Base-by-base conservation (phyloP, 2,329 filamentous ascomycete species). In the Ophiocordyceps sinensis region DNA sequence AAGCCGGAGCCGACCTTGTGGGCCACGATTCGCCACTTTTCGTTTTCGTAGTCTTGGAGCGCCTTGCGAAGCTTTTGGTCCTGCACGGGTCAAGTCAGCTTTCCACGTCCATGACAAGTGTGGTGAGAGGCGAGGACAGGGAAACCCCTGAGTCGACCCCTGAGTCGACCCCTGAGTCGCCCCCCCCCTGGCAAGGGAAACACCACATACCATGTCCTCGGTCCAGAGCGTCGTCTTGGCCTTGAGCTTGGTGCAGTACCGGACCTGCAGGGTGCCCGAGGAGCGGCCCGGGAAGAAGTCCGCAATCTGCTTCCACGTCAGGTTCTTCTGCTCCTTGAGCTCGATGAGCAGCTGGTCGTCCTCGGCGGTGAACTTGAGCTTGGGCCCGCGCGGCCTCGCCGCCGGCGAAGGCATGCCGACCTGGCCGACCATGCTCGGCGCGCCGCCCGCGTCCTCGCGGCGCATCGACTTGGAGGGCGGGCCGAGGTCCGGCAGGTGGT, bases 231-330 rank as follows among this genome's bases (percentile, higher is more conserved):
- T 93, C 32, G 84, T 88, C 67, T 94, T 94, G 13, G 86, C 87
- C 64, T 94, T 94, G 40, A 94, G 68, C 63, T 94, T 94, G 36
- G 87, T 94, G 58, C 88, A 95, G 59, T 95, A 95, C 30, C 88
- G 80, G 41, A 95, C 88, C 61, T 95, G 88, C 45, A 95, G 65
- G 28, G 88, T 94, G 15, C 88, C 88, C 37, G 85, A 93, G 44
- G 85, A 91, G 43, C 88, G 73, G 2, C 87, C 88, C 1, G 88
- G 88, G 52, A 95, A 95, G 63, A 94, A 94, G 56, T 94, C 88
- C 43, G 87, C 85, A 54, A 95, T 95, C 67, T 95, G 88, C 64
- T 94, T 94, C 88, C 88, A 95, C 5, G 88, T 94, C 56, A 95
- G 68, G 55, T 85, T 88, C 61, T 91, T 93, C 55, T 91, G 88